Conservation (phyloP, 345 rosid genomes). For the Linum usitatissimum region DNA sequence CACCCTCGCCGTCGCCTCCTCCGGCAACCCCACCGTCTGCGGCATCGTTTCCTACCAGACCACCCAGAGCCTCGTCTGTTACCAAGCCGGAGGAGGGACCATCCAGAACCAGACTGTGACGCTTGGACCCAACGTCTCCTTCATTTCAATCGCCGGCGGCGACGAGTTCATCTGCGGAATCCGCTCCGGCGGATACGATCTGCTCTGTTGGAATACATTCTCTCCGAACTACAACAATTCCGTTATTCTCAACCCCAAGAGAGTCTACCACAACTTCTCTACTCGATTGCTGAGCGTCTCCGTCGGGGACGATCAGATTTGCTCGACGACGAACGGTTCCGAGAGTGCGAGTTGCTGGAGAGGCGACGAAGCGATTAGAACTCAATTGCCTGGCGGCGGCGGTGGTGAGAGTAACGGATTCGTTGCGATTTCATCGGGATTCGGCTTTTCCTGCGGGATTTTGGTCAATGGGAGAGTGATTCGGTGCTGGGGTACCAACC, state of each 20-base stretch:
- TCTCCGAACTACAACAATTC: slow-evolving; percentile 2
- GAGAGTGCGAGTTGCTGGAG: slow-evolving; percentile 56
- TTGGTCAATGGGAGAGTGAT: slow-evolving; percentile 13
- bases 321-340: slow-evolving; percentile 28
- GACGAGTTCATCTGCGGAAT: slow-evolving; percentile 50
- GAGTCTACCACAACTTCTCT: slow-evolving; percentile 37
- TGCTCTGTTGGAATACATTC: slow-evolving; percentile 53
- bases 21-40: slow-evolving; percentile 51
- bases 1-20: slow-evolving; percentile 54
- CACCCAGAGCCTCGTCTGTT: slow-evolving; percentile 38
- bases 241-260: slow-evolving; percentile 16
- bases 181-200: slow-evolving; percentile 44
- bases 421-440: slow-evolving; percentile 50
- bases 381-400: slow-evolving; percentile 8
- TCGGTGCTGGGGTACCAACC: slow-evolving; percentile 51
- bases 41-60: slow-evolving; percentile 38
- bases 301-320: slow-evolving; percentile 54
- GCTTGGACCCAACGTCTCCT: slow-evolving; percentile 45
- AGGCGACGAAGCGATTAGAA: not conserved
- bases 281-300: slow-evolving; percentile 36
- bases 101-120: not conserved
- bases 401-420: slow-evolving; percentile 15
- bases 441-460: slow-evolving; percentile 67
- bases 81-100: slow-evolving; percentile 15
- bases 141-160: slow-evolving; percentile 61